A percentile compares a stretch with the other conserved stretches of the same genome.
Conservation (phyloP, 140 eudicot genomes). For the Flaveria floridana region DNA sequence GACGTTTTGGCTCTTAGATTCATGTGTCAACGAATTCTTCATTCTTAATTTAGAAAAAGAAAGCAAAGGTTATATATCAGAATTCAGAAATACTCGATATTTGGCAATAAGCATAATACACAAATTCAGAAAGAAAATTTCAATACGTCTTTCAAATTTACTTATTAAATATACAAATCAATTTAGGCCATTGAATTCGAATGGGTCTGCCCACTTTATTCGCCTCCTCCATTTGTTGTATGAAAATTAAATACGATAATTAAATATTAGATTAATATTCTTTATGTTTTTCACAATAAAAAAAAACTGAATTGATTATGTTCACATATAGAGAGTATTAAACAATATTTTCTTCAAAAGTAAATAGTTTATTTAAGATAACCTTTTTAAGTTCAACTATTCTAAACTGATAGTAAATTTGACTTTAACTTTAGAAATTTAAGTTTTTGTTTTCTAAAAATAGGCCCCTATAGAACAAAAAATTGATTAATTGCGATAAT, state of each 20-base stretch:
- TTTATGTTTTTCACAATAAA: slow-evolving; percentile 14
- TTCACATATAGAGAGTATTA: not conserved
- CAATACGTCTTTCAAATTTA: not conserved
- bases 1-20: not conserved
- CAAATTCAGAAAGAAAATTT: not conserved
- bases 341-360: slow-evolving; percentile 9
- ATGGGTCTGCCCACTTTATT: slow-evolving; percentile 29
- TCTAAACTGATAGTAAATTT: not conserved
- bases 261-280: slow-evolving; percentile 15
- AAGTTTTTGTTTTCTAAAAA: not conserved
- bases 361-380: not conserved
- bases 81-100: not conserved
- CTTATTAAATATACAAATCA: not conserved
- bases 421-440: too few relatives aligned
- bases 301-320: slow-evolving; percentile 14
- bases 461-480: too few relatives aligned
- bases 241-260: not conserved
- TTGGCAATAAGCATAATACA: not conserved
- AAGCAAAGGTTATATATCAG: not conserved
- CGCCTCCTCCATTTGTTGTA: slow-evolving; percentile 22
- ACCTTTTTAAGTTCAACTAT: not conserved
- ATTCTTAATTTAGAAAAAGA: not conserved
- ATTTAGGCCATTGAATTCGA: slow-evolving; percentile 26
- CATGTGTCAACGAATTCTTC: not conserved
- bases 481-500: too few relatives aligned